Percentiles rank a stretch among this genome's conserved stretches.
These are phyloP conservation scores for Botrytis elliptica DNA, from an alignment of 2,329 filamentous ascomycete genomes.

Conservation along the genomic window DNA sequence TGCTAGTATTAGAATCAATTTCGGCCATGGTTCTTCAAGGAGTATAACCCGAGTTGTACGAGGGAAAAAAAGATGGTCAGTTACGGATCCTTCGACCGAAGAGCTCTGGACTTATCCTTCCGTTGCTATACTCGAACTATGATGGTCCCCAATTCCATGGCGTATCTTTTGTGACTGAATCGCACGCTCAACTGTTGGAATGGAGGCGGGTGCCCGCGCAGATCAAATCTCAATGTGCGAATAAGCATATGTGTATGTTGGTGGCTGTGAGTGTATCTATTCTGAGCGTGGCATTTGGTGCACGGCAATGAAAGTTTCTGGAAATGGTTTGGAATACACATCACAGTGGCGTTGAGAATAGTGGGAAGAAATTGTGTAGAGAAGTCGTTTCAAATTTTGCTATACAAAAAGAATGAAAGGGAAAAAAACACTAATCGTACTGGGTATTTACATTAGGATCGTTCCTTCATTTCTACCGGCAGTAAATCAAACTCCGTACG, in stretches of 20 bases:
- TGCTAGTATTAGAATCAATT: neutral
- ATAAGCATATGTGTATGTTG: neutral
- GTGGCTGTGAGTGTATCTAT: neutral
- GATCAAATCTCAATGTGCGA: neutral
- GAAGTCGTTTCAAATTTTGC: conserved; percentile 18
- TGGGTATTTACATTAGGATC: conserved; percentile 34
- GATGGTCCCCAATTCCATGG: neutral
- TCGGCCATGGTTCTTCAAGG: neutral
- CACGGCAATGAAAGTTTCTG: neutral
- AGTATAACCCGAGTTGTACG: conserved; percentile 2
- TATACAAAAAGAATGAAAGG: conserved; percentile 7
- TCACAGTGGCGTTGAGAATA: neutral
- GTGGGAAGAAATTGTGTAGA: neutral
- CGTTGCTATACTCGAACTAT: neutral
- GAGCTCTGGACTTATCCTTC: neutral
- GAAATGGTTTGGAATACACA: neutral
- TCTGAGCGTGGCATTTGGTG: neutral
- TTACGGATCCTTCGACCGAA: neutral
- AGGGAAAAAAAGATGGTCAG: neutral
- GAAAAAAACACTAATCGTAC: conserved; percentile 21
- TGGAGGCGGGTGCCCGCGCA: neutral
- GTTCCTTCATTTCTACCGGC: conserved; percentile 21
- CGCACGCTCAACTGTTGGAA: neutral
- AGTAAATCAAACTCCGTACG: conserved; percentile 24
- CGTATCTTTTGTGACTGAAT: neutral